Conservation (phyloP, 495 filamentous ascomycete species). For the Cercophora samala region DNA sequence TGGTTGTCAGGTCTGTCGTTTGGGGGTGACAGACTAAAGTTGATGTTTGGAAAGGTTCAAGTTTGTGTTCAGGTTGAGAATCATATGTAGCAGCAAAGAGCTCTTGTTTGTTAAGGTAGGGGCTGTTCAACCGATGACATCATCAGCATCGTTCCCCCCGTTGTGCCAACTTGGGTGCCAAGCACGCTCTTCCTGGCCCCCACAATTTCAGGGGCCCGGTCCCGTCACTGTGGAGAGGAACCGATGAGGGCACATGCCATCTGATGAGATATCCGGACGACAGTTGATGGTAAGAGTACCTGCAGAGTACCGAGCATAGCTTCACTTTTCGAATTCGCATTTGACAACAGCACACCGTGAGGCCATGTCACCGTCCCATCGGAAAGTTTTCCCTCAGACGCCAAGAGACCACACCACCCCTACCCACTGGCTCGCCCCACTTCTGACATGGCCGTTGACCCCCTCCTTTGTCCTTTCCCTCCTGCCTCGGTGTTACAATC, state of each 20-base stretch:
- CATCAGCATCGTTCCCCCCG: not conserved
- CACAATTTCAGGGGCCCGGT: not conserved
- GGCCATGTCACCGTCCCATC: not conserved
- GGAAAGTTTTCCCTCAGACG: not conserved
- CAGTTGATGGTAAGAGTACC: not conserved
- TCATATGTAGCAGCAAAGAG: not conserved
- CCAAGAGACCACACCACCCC: not conserved
- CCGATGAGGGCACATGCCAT: not conserved
- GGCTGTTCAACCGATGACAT: constrained; percentile 12
- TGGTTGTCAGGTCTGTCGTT: not conserved
- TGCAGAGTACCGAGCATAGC: too few relatives aligned
- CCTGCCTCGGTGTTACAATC: not conserved
- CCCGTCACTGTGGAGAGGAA: not conserved
- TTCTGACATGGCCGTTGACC: not conserved
- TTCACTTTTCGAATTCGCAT: not conserved
- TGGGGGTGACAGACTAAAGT: not conserved
- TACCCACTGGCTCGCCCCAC: not conserved
- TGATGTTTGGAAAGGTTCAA: not conserved
- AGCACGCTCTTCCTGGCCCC: not conserved
- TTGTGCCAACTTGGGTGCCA: not conserved
- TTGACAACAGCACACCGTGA: not conserved
- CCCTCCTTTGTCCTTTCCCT: not conserved
- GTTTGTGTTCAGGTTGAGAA: not conserved
- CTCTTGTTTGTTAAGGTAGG: not conserved
- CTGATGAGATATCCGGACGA: not conserved